Evolutionary conservation across 805 yeast species (phyloP).

Genomic region (Cyberlindnera japonica): DNA sequence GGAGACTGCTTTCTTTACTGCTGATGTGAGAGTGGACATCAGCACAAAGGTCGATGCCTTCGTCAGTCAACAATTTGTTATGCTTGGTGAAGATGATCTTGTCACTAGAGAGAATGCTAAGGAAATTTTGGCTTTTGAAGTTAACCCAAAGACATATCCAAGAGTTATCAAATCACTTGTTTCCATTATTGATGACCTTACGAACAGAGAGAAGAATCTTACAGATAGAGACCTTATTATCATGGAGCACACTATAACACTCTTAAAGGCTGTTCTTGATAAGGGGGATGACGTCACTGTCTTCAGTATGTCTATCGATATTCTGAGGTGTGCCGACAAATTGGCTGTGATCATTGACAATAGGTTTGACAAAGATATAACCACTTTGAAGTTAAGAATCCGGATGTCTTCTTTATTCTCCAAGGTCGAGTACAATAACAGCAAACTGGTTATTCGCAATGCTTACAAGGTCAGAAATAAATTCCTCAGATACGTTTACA

Average conservation of each 20-base stretch:
- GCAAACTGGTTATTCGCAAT: constrained; percentile 36
- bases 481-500: constrained; percentile 43
- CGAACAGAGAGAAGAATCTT: constrained; percentile 19
- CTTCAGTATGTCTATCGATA: constrained; percentile 32
- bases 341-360: constrained; percentile 21
- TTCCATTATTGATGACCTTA: constrained; percentile 33
- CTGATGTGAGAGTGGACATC: constrained; percentile 30
- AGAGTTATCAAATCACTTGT: constrained; percentile 44
- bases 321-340: constrained; percentile 26
- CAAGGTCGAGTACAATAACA: constrained; percentile 34
- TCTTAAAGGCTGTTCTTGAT: constrained; percentile 40
- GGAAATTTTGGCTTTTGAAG: constrained; percentile 64
- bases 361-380: constrained; percentile 7
- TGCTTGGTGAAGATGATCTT: constrained; percentile 46
- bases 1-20: constrained; percentile 7
- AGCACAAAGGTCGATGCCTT: constrained; percentile 41
- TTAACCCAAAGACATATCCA: constrained; percentile 55
- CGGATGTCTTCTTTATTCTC: constrained; percentile 39
- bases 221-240: constrained; percentile 32
- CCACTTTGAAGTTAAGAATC: constrained; percentile 35
- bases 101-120: constrained; percentile 65
- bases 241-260: constrained; percentile 47
- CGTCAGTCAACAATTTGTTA: constrained; percentile 45
- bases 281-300: constrained; percentile 31
- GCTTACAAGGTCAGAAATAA: constrained; percentile 46